Percentiles rank a stretch among this genome's conserved stretches.
Conservation (phyloP, 1,284 basidiomycete genomes). For the Cronartium quercuum region DNA sequence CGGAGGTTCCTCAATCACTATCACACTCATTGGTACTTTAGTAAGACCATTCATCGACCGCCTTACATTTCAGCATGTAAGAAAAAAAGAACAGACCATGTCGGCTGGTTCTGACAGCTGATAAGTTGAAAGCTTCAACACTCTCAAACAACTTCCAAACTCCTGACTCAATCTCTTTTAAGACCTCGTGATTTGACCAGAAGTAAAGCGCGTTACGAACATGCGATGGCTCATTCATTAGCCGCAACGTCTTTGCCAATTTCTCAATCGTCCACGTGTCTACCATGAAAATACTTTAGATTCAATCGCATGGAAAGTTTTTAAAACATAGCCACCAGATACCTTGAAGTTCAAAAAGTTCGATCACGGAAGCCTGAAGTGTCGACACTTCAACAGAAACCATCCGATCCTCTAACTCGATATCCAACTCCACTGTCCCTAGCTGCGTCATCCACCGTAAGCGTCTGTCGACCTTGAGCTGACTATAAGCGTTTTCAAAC, state of each 20-base stretch:
- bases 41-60: neutral
- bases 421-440: slow-evolving; percentile 68
- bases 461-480: slow-evolving; percentile 82
- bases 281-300: slow-evolving; percentile 47
- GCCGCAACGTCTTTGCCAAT: slow-evolving; percentile 60
- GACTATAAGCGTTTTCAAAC: slow-evolving; percentile 68
- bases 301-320: neutral
- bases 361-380: slow-evolving; percentile 79
- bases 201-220: slow-evolving; percentile 68
- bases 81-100: neutral
- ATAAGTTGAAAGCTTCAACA: slow-evolving; percentile 10
- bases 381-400: slow-evolving; percentile 71
- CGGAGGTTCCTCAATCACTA: neutral
- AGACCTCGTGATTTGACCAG: slow-evolving; percentile 74
- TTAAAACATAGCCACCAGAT: slow-evolving; percentile 41
- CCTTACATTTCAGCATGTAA: neutral
- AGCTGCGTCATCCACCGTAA: slow-evolving; percentile 78
- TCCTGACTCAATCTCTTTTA: slow-evolving; percentile 52
- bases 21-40: neutral
- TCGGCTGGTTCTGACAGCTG: neutral
- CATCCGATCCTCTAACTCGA: slow-evolving; percentile 71
- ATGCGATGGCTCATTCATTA: slow-evolving; percentile 57
- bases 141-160: slow-evolving; percentile 45
- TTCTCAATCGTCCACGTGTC: slow-evolving; percentile 65
- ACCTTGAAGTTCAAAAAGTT: slow-evolving; percentile 71